Evolutionary conservation across 306 rosid species (phyloP), one percentile per base, ranked within the genome.

Genomic region (Lablab purpureus): DNA sequence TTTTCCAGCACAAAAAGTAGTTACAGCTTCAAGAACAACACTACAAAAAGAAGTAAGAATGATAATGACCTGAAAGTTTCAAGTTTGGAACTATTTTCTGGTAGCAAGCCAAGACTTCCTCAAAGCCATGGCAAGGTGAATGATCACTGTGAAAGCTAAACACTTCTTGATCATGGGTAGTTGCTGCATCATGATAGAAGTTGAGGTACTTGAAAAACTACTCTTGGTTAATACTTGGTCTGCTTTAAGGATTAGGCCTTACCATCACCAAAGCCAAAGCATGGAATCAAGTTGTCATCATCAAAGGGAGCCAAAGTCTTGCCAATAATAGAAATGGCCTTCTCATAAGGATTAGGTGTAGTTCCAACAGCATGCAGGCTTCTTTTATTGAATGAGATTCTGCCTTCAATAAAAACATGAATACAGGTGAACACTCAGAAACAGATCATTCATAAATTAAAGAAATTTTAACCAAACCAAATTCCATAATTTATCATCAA

Each of bases 191-290:
- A 75, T 4, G 11, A 32, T 23, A 67, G 25, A 71, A 85, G 22
- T 71, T 65, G 75, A 76, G 36, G 14, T 40, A 74, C 13, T 25
- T 21, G 7, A 66, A 78, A 67, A 77, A 37, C 21, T 34, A 51
- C 32, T 55, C 6, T 63, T 12, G 1, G 3, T 36, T 60, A 32
- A 43, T 15, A n/a, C 36, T 75, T 58, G 37, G 49, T 79, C 14
- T 59, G 36, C 22, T 73, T 76, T 49, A 60, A 78, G 47, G 28
- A 66, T 32, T 73, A 77, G 71, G 22, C 27, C 67, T 68, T 86
- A 94, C 97, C 90, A 84, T 92, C 97, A 71, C 99, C 99, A 82
- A 94, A 94, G 73, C 97, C 98, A 79, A 88, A 94, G 55, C 98
- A 94, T 85, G 99, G 97, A 82, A 94, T 94, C 76, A 94, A 86